These are phyloP conservation scores for Alternaria dauci DNA, from an alignment of 2,329 filamentous ascomycete genomes.

Conservation along the genomic window DNA sequence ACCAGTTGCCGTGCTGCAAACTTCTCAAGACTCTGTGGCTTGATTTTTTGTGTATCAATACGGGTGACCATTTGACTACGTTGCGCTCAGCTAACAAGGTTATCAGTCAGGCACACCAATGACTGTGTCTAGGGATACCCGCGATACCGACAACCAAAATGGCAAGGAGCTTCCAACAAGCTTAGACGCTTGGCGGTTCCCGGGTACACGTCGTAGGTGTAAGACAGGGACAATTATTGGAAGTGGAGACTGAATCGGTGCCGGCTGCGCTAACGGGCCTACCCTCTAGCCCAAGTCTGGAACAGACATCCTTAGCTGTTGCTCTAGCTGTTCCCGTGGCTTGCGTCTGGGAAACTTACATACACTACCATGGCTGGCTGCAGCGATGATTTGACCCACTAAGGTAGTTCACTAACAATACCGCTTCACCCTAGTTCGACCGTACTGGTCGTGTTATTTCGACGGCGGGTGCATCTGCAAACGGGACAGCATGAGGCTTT, in stretches of 20 bases:
- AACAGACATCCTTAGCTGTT: constrained; percentile 10
- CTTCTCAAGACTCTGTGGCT: background rate
- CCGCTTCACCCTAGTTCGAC: constrained; percentile 10
- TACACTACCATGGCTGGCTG: background rate
- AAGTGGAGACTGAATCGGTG: constrained; percentile 14
- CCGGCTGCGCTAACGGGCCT: constrained; percentile 14
- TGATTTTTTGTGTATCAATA: background rate
- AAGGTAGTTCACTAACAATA: background rate
- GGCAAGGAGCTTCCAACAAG: background rate
- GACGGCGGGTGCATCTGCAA: constrained; percentile 75
- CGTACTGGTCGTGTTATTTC: constrained; percentile 59
- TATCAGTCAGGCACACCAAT: background rate
- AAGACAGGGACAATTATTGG: constrained; percentile 10
- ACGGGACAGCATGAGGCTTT: constrained; percentile 77
- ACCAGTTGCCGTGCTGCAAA: background rate
- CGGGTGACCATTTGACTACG: background rate
- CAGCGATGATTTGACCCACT: constrained; percentile 1
- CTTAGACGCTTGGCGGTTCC: constrained; percentile 1
- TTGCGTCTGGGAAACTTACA: constrained; percentile 10
- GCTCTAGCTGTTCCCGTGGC: constrained; percentile 7
- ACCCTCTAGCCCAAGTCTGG: constrained; percentile 11
- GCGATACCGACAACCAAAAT: background rate
- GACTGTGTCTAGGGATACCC: background rate
- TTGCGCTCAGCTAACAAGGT: background rate
- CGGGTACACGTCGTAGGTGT: background rate